Evolutionary conservation across 805 yeast species (phyloP).

Genomic region (Yamadazyma akitaensis): DNA sequence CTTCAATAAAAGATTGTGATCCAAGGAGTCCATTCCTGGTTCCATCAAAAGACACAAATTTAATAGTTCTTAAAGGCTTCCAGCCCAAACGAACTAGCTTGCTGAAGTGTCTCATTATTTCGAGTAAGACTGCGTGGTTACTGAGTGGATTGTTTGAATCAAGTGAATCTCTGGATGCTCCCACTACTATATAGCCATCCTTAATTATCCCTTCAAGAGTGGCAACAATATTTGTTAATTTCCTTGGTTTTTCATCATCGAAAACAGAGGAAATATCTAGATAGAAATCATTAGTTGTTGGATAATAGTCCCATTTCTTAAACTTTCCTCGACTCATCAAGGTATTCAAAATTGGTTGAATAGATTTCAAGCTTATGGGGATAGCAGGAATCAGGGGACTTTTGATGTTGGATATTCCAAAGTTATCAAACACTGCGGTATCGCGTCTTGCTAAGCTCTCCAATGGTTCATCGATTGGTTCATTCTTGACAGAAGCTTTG

Average conservation of each 20-base stretch:
- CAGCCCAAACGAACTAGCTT: constrained; percentile 34
- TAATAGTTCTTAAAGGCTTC: constrained; percentile 40
- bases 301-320: constrained; percentile 24
- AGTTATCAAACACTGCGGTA: constrained; percentile 11
- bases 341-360: constrained; percentile 25
- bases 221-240: constrained; percentile 30
- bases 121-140: constrained; percentile 38
- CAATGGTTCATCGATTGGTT: not conserved
- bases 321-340: constrained; percentile 15
- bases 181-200: constrained; percentile 40
- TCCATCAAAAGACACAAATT: constrained; percentile 43
- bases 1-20: constrained; percentile 21
- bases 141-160: constrained; percentile 36
- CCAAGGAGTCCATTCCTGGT: constrained; percentile 33
- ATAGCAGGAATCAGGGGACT: constrained; percentile 20
- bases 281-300: constrained; percentile 15
- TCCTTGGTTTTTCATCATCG: constrained; percentile 10
- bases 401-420: constrained; percentile 2
- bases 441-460: constrained; percentile 20
- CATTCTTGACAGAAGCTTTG: not conserved
- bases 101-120: constrained; percentile 34
- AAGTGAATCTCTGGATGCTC: constrained; percentile 38
- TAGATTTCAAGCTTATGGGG: constrained; percentile 26
- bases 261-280: constrained; percentile 18
- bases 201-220: constrained; percentile 33